A percentile compares a stretch with the other conserved stretches of the same genome.
Conservation (phyloP, 1,284 basidiomycete genomes). For the Microbotryum lychnidis-dioicae region DNA sequence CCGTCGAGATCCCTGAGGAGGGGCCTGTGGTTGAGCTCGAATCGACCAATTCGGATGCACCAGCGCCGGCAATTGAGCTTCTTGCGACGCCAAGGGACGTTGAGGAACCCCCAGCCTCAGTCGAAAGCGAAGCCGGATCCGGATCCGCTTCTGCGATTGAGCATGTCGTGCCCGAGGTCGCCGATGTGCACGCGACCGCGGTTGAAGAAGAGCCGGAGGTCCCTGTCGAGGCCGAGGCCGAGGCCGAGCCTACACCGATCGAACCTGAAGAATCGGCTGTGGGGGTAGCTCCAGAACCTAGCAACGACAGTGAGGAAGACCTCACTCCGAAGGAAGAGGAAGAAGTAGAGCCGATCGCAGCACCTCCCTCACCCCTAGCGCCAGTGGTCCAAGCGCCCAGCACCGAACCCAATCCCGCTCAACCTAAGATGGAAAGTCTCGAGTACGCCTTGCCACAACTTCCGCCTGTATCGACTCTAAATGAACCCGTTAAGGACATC, state of each 20-base stretch:
- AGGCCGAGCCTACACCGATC: not conserved
- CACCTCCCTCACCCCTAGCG: not conserved
- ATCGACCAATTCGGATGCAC: too few species aligned
- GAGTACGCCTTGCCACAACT: too few species aligned
- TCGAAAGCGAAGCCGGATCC: not conserved
- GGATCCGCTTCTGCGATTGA: not conserved
- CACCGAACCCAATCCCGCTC: too few species aligned
- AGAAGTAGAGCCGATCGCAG: not conserved
- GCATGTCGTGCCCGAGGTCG: not conserved
- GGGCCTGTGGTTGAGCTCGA: too few species aligned
- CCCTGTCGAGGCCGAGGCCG: not conserved
- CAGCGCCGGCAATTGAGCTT: too few species aligned
- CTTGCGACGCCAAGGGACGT: too few species aligned
- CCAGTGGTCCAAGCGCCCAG: too few species aligned
- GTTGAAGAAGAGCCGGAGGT: not conserved
- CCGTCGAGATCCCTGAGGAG: too few species aligned
- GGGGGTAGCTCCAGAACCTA: not conserved
- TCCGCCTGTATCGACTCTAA: too few species aligned
- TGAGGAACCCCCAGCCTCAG: not conserved
- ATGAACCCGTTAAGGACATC: too few species aligned
- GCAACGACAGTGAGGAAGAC: not conserved
- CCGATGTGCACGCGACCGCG: not conserved
- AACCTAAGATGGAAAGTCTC: too few species aligned
- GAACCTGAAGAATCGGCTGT: not conserved
- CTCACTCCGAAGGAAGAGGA: not conserved